Conservation (phyloP, 305 asterid species). For the Fraxinus albicans region DNA sequence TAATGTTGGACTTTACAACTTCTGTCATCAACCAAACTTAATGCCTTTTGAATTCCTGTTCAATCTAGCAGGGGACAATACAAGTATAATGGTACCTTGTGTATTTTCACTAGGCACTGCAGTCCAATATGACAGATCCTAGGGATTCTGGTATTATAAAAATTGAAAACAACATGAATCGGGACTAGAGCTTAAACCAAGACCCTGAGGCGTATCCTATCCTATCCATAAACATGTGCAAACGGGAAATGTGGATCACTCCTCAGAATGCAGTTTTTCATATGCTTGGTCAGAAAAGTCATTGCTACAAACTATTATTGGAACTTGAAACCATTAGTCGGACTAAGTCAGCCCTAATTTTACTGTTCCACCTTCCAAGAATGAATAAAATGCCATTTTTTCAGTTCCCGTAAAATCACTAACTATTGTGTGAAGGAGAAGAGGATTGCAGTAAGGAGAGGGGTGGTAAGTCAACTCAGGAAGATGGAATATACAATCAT, state of each 20-base stretch:
- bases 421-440: constrained; percentile 5
- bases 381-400: neutral
- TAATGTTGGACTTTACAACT: neutral
- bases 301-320: neutral
- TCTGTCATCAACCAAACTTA: neutral
- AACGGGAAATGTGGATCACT: neutral
- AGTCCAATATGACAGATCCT: neutral
- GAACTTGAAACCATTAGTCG: constrained; percentile 1
- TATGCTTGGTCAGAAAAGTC: neutral
- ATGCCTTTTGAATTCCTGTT: neutral
- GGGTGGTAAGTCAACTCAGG: neutral
- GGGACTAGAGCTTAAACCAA: neutral
- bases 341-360: neutral
- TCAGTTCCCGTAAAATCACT: neutral
- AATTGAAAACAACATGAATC: neutral
- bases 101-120: neutral
- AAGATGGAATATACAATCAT: constrained; percentile 6
- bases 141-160: neutral
- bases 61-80: neutral
- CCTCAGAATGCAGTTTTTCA: neutral
- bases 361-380: neutral
- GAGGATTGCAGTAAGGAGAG: constrained; percentile 10
- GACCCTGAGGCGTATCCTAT: neutral
- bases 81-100: neutral
- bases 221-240: neutral